Evolutionary conservation across 306 rosid genomes (phyloP).

Genomic region (Medicago ruthenica): DNA sequence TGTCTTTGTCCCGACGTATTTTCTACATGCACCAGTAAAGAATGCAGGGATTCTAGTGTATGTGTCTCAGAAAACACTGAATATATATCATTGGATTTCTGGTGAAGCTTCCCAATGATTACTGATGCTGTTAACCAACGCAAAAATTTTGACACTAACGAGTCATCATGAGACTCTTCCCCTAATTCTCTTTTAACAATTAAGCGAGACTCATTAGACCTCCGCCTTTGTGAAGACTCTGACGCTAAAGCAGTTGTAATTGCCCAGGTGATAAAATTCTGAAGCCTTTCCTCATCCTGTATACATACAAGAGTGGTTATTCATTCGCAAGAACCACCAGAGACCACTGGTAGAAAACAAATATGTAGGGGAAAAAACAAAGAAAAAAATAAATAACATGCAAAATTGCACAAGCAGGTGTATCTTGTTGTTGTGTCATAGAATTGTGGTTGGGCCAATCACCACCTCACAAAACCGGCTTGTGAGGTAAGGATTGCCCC

Average conservation of each 20-base stretch:
- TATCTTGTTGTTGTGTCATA: background rate
- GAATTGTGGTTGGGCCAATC: too few species aligned
- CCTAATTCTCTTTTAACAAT: slow-evolving; percentile 37
- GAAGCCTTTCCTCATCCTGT: slow-evolving; percentile 68
- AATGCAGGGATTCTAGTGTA: slow-evolving; percentile 54
- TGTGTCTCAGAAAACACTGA: slow-evolving; percentile 40
- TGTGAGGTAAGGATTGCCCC: too few species aligned
- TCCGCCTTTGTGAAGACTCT: slow-evolving; percentile 52
- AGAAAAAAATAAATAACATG: background rate
- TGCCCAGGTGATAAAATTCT: slow-evolving; percentile 76
- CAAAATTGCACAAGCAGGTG: background rate
- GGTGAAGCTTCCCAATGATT: slow-evolving; percentile 67
- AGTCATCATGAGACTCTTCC: slow-evolving; percentile 52
- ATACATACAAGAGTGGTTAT: slow-evolving; percentile 32
- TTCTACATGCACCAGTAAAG: slow-evolving; percentile 55
- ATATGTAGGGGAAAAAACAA: background rate
- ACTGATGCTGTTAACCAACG: slow-evolving; percentile 83
- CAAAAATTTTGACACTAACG: slow-evolving; percentile 59
- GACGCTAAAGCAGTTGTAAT: slow-evolving; percentile 62
- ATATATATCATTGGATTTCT: slow-evolving; percentile 44
- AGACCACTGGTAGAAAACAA: background rate
- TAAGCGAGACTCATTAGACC: slow-evolving; percentile 45
- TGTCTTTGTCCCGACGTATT: slow-evolving; percentile 45
- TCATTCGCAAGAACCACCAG: slow-evolving; percentile 15
- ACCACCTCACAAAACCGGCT: too few species aligned